Conservation (phyloP, 371 early-diverging fungal genomes). For the Apophysomyces variabilis region DNA sequence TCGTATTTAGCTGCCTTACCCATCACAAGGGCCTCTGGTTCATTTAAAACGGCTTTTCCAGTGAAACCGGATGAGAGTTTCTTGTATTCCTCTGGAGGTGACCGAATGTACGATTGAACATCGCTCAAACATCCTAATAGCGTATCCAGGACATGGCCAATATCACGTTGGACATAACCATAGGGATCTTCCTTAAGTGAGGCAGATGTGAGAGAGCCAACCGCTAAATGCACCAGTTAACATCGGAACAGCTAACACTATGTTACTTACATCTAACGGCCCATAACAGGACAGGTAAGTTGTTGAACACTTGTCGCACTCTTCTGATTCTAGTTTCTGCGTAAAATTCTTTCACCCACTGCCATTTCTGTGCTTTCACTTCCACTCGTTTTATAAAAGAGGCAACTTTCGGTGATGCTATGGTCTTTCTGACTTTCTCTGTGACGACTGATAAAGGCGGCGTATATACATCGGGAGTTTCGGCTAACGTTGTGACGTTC, state of each 20-base stretch:
- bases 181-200: constrained; percentile 58
- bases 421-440: constrained; percentile 22
- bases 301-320: constrained; percentile 42
- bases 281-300: constrained; percentile 49
- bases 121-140: constrained; percentile 47
- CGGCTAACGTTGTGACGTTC: constrained; percentile 14
- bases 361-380: constrained; percentile 23
- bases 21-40: constrained; percentile 31
- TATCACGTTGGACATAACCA: constrained; percentile 62
- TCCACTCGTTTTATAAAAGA: constrained; percentile 24
- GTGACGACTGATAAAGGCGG: constrained; percentile 16
- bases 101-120: constrained; percentile 36
- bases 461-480: not conserved
- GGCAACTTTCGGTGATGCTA: constrained; percentile 15
- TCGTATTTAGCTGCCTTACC: constrained; percentile 20
- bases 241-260: not conserved
- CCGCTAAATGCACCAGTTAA: constrained; percentile 25
- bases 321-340: constrained; percentile 37
- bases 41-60: constrained; percentile 24
- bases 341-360: constrained; percentile 33
- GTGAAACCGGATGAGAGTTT: constrained; percentile 18
- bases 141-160: constrained; percentile 48
- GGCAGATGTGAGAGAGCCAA: constrained; percentile 52
- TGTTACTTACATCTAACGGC: constrained; percentile 51
- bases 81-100: constrained; percentile 38